Base-by-base conservation (phyloP, 1,284 basidiomycete genomes). In the Sporisorium iseilematis-ciliati region DNA sequence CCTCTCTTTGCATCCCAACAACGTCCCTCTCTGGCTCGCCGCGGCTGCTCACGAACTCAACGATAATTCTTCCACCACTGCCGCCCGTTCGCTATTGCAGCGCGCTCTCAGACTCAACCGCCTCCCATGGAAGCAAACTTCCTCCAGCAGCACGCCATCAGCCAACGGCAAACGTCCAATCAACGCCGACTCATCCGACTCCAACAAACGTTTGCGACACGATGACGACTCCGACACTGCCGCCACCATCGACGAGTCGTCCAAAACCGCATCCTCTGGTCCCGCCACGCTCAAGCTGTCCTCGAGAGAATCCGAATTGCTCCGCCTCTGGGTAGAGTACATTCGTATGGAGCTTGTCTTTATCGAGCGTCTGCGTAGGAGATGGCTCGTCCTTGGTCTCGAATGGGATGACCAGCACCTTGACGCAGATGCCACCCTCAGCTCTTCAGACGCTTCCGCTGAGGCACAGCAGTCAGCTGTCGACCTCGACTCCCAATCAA, bases 301-400 rank as follows among this genome's bases (percentile, higher is more conserved):
- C 1, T 57, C 51, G 2, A 42, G 70, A n/a, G 81, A 83, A 54
- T 46, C 64, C 2, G 75, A 75, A 52, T 53, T 81, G 42, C 62
- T 84, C 21, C 75, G 77, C n/a, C 73, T 84, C 5, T 83, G 81
- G 80, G 59, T 80, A 11, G 80, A 83, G 49, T 84, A 95, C 85
- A 90, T 94, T 73, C 91, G 91, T 80, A 93, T 97, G 90, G 95
- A 97, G 85, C 87, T 96, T 8, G 91, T 92, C 3, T 97, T 94
- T 85, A 88, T 94, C 18, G 94, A 97, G 87, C 90, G 90, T 11
- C 87, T 97, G 56, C 87, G 93, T 43, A 87, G 93, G 66, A 88
- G 94, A 45, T 95, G 93, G 93, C 89, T 89, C 50, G 88, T 93
- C 7, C 88, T 93, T 14, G 93, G 92, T 3, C 90, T 93, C 42